These are phyloP conservation scores for Polyplosphaeria fusca DNA, from an alignment of 495 filamentous ascomycete species.

Conservation along the genomic window DNA sequence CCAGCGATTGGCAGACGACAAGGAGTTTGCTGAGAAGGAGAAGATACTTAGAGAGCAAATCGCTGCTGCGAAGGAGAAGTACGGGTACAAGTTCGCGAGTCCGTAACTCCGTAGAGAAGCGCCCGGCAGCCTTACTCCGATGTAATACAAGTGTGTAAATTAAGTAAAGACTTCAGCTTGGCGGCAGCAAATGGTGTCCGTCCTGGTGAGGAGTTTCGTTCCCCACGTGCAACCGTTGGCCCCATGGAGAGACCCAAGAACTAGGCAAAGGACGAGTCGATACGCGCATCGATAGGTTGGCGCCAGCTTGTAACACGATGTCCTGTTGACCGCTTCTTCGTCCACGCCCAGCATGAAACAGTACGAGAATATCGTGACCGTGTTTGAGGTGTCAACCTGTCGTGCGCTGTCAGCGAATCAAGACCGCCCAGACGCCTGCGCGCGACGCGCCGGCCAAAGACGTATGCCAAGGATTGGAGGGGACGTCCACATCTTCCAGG, in stretches of 20 bases:
- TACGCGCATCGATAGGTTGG: conserved; percentile 1
- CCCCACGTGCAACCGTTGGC: no score
- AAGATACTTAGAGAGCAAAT: conserved; percentile 26
- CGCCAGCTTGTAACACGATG: conserved; percentile 7
- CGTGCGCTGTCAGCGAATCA: conserved; percentile 20
- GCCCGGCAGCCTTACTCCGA: background rate
- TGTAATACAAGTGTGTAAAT: no score
- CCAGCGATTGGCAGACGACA: conserved; percentile 36
- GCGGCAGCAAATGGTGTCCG: background rate
- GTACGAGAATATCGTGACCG: conserved; percentile 17
- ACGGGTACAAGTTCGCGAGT: conserved; percentile 37
- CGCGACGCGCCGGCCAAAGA: conserved; percentile 9
- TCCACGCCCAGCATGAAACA: conserved; percentile 20
- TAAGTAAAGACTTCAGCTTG: no score
- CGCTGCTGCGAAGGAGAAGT: conserved; percentile 39
- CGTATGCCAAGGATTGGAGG: conserved; percentile 29
- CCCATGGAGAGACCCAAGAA: no score
- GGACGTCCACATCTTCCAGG: background rate
- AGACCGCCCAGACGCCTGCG: background rate
- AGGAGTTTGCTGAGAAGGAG: conserved; percentile 37
- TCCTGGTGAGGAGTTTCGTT: background rate
- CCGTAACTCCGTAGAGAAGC: conserved; percentile 14
- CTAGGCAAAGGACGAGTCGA: no score
- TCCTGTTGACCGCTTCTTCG: conserved; percentile 13
- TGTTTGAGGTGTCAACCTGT: conserved; percentile 12